Evolutionary conservation across 352 stramenopile genomes (phyloP).

Genomic region (Pythium aquatile): DNA sequence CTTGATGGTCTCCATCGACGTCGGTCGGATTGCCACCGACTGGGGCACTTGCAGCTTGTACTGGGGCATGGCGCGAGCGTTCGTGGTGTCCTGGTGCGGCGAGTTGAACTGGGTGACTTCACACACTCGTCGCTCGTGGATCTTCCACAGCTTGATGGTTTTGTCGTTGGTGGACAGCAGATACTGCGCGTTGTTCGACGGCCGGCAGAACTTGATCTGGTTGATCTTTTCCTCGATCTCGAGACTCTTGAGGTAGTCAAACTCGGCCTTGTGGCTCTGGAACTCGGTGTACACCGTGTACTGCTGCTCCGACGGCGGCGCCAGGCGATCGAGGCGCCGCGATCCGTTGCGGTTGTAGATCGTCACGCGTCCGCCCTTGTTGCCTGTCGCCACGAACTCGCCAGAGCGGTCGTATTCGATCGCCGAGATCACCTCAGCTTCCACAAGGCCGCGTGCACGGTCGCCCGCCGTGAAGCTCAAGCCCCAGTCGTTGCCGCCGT

Average conservation of each 20-base stretch:
- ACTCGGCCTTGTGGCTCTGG: slow-evolving; percentile 96
- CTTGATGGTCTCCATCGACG: slow-evolving; percentile 36
- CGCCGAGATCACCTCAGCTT: slow-evolving; percentile 93
- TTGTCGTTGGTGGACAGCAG: slow-evolving; percentile 97
- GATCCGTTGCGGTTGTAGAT: slow-evolving; percentile 78
- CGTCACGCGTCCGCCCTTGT: slow-evolving; percentile 91
- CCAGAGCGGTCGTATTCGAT: slow-evolving; percentile 93
- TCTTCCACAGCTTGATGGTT: slow-evolving; percentile 97
- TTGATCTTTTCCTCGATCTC: slow-evolving; percentile 99
- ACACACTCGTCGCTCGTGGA: slow-evolving; percentile 79
- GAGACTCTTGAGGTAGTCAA: slow-evolving; percentile 97
- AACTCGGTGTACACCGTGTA: slow-evolving; percentile 91
- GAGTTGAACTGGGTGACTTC: slow-evolving; percentile 77
- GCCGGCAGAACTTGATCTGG: slow-evolving; percentile 94
- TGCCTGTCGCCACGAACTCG: slow-evolving; percentile 92
- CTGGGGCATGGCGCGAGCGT: neutral
- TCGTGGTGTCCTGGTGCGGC: slow-evolving; percentile 25
- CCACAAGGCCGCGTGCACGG: slow-evolving; percentile 58
- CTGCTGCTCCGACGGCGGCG: slow-evolving; percentile 28
- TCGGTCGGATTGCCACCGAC: slow-evolving; percentile 9
- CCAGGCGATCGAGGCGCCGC: slow-evolving; percentile 7
- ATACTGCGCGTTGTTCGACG: slow-evolving; percentile 88
- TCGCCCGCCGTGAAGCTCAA: slow-evolving; percentile 52
- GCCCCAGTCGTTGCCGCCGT: slow-evolving; percentile 43
- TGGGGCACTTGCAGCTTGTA: neutral